A percentile compares a stretch with the other conserved stretches of the same genome.
Conservation (phyloP, 2,329 filamentous ascomycete species). For the Diaporthe sp. region DNA sequence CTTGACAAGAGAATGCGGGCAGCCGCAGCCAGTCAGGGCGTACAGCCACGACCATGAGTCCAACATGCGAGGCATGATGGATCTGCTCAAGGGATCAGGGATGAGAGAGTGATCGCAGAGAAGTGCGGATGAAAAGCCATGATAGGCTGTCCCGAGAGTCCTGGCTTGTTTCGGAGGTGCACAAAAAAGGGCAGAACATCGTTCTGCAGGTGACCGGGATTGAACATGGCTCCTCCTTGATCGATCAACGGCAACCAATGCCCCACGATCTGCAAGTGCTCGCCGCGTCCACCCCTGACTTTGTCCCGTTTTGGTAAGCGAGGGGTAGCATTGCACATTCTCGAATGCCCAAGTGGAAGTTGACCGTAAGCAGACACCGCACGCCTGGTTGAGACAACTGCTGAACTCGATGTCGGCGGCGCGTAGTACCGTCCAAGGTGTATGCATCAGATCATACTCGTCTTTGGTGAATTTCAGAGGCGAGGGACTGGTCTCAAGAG, state of each 20-base stretch:
- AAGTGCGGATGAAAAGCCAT: constrained; percentile 40
- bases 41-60: constrained; percentile 52
- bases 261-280: constrained; percentile 39
- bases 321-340: constrained; percentile 26
- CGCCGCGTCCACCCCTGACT: constrained; percentile 43
- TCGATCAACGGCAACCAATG: constrained; percentile 35
- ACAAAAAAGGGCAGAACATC: constrained; percentile 45
- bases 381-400: constrained; percentile 3
- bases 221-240: constrained; percentile 33
- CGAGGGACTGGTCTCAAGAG: background rate
- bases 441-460: background rate
- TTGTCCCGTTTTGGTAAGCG: constrained; percentile 40
- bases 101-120: constrained; percentile 42
- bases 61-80: constrained; percentile 57
- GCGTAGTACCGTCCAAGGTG: background rate
- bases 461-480: background rate
- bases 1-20: constrained; percentile 44
- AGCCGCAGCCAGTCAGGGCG: constrained; percentile 52
- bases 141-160: constrained; percentile 50
- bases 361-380: constrained; percentile 11
- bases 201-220: constrained; percentile 40
- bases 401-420: background rate
- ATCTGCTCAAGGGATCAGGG: constrained; percentile 51
- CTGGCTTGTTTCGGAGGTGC: constrained; percentile 53
- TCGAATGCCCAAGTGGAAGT: background rate